Conservation (phyloP, 441 rosid genomes). For the Croton setiger region DNA sequence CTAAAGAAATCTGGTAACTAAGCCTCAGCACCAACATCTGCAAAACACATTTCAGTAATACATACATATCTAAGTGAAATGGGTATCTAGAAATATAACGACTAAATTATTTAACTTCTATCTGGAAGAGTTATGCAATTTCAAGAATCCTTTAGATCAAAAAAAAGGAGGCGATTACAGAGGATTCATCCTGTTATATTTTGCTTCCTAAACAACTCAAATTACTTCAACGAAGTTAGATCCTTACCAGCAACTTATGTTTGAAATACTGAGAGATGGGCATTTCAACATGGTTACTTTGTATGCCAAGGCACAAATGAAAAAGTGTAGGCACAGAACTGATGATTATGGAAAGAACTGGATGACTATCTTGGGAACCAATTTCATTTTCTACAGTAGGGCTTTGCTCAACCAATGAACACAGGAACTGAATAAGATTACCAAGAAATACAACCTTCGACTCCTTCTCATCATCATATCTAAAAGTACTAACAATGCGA, state of each 20-base stretch:
- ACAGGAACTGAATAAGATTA: constrained; percentile 61
- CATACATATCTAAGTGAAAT: constrained; percentile 7
- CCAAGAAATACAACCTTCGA: constrained; percentile 47
- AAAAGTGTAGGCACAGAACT: constrained; percentile 59
- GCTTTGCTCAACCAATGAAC: constrained; percentile 59
- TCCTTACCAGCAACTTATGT: constrained; percentile 77
- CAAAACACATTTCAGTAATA: constrained; percentile 20
- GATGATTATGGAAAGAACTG: constrained; percentile 32
- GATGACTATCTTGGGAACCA: constrained; percentile 32
- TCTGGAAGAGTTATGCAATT: background rate
- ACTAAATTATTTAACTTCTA: background rate
- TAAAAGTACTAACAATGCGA: constrained; percentile 16
- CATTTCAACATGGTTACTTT: constrained; percentile 30
- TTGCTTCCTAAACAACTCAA: too few species aligned
- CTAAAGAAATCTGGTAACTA: constrained; percentile 43
- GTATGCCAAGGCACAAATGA: constrained; percentile 52
- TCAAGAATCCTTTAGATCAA: background rate
- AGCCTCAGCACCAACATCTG: constrained; percentile 86
- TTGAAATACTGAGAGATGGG: constrained; percentile 56
- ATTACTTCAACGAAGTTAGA: background rate
- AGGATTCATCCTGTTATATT: background rate
- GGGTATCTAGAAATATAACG: background rate
- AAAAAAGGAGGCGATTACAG: too few species aligned
- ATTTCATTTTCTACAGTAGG: constrained; percentile 29
- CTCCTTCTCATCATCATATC: constrained; percentile 25